Evolutionary conservation across 2,329 filamentous ascomycete genomes (phyloP).

Genomic region (Penicillium glabrum): DNA sequence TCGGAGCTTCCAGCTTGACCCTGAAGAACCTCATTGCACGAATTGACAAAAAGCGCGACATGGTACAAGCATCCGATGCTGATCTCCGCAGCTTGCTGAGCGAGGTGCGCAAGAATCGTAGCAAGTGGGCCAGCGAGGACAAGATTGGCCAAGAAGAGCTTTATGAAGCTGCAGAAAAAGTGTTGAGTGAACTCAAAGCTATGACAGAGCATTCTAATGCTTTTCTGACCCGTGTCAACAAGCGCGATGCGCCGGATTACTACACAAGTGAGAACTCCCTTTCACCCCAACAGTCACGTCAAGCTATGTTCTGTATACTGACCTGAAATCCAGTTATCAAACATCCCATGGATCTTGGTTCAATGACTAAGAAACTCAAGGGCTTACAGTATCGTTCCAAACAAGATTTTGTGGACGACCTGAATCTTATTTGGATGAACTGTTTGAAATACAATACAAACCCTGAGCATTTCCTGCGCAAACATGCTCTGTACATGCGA

Average conservation of each 20-base stretch:
- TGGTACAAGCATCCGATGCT: constrained; percentile 88
- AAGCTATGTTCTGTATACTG: constrained; percentile 13
- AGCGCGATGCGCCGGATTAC: constrained; percentile 95
- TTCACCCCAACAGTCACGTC: neutral
- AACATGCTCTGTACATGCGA: constrained; percentile 93
- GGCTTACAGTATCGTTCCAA: constrained; percentile 79
- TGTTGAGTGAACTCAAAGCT: constrained; percentile 93
- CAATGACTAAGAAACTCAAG: constrained; percentile 98
- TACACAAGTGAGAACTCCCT: constrained; percentile 70
- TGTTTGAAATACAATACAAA: constrained; percentile 95
- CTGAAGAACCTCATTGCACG: constrained; percentile 95
- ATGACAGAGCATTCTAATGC: constrained; percentile 97
- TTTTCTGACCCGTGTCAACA: constrained; percentile 91
- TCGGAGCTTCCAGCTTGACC: constrained; percentile 92
- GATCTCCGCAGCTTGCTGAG: constrained; percentile 92
- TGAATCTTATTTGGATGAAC: constrained; percentile 96
- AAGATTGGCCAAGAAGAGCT: constrained; percentile 96
- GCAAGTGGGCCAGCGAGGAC: constrained; percentile 98
- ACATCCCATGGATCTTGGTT: constrained; percentile 94
- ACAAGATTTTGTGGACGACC: constrained; percentile 87
- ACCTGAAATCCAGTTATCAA: constrained; percentile 70
- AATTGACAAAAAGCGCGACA: constrained; percentile 88
- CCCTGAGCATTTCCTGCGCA: constrained; percentile 79
- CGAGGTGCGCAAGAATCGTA: constrained; percentile 94
- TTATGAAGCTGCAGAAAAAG: constrained; percentile 95